Percentiles rank a stretch among this genome's conserved stretches.
Evolutionary conservation across 768 basidiomycete genomes (phyloP).

Genomic region (Psilocybe subaeruginosa): DNA sequence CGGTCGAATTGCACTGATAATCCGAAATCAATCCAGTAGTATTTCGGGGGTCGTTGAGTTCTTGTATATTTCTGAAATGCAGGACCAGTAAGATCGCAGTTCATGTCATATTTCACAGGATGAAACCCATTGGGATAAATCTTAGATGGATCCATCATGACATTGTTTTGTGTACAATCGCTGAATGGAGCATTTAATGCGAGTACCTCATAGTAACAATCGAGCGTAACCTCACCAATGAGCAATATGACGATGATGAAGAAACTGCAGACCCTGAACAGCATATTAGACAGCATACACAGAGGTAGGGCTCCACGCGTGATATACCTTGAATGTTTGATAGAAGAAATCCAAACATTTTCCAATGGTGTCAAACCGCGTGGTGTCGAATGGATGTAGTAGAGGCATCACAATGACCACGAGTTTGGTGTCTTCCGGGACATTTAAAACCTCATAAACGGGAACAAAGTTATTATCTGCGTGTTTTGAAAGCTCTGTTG

Average conservation of each 20-base stretch:
- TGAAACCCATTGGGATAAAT: slow-evolving; percentile 30
- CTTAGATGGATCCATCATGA: slow-evolving; percentile 36
- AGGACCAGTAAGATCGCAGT: slow-evolving; percentile 22
- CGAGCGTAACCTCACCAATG: slow-evolving; percentile 30
- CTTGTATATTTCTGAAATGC: slow-evolving; percentile 23
- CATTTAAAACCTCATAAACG: slow-evolving; percentile 21
- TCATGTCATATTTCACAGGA: slow-evolving; percentile 20
- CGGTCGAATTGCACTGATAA: slow-evolving; percentile 31
- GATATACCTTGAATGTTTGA: slow-evolving; percentile 35
- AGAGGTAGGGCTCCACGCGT: background rate
- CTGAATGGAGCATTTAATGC: slow-evolving; percentile 12
- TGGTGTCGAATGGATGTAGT: slow-evolving; percentile 23
- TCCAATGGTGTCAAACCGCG: slow-evolving; percentile 36
- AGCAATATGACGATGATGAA: slow-evolving; percentile 35
- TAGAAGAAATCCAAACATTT: slow-evolving; percentile 34
- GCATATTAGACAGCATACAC: too few relatives aligned
- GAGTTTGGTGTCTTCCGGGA: slow-evolving; percentile 23
- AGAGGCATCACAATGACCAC: slow-evolving; percentile 32
- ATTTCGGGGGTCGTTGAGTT: slow-evolving; percentile 32
- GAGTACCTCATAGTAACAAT: background rate
- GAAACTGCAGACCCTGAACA: slow-evolving; percentile 34
- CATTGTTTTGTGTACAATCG: slow-evolving; percentile 25
- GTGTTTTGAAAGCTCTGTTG: slow-evolving; percentile 11
- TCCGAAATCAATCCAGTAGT: slow-evolving; percentile 43
- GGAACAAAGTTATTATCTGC: slow-evolving; percentile 38